These are phyloP conservation scores for Nicotiana knightiana DNA, from an alignment of 257 asterid species.

Conservation along the genomic window DNA sequence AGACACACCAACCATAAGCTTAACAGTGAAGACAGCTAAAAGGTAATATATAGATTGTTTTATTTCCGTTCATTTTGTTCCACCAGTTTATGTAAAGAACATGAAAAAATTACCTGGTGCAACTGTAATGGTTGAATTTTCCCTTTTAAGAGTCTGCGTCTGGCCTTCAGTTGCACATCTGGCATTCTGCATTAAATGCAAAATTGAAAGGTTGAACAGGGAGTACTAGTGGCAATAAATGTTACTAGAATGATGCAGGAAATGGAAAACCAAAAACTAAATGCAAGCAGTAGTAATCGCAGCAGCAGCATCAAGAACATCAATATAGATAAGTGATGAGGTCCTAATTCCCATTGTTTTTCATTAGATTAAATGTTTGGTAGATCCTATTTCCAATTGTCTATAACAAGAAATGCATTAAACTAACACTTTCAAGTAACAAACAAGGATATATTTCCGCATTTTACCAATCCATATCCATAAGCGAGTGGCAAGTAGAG, in stretches of 20 bases:
- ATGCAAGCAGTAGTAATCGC: neutral
- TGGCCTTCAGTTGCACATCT: conserved; percentile 54
- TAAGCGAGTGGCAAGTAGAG: too few species aligned
- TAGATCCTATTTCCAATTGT: neutral
- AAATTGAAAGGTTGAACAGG: neutral
- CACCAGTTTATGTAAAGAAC: neutral
- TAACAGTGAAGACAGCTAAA: neutral
- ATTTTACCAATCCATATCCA: too few species aligned
- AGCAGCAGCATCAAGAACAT: neutral
- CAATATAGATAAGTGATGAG: neutral
- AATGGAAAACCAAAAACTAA: neutral
- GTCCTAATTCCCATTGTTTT: neutral
- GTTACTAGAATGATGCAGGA: neutral
- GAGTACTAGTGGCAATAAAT: neutral
- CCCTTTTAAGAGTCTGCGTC: conserved; percentile 65
- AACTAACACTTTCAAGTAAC: too few species aligned
- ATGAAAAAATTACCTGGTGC: conserved; percentile 44
- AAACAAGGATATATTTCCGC: too few species aligned
- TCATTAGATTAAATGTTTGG: too few species aligned
- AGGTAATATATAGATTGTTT: too few species aligned
- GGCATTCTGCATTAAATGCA: conserved; percentile 39
- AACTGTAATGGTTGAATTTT: conserved; percentile 73
- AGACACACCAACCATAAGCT: neutral
- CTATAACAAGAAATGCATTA: neutral
- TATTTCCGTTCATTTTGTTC: neutral